Evolutionary conservation across 2,329 filamentous ascomycete species (phyloP).

Genomic region (Paracamarosporium sp.): DNA sequence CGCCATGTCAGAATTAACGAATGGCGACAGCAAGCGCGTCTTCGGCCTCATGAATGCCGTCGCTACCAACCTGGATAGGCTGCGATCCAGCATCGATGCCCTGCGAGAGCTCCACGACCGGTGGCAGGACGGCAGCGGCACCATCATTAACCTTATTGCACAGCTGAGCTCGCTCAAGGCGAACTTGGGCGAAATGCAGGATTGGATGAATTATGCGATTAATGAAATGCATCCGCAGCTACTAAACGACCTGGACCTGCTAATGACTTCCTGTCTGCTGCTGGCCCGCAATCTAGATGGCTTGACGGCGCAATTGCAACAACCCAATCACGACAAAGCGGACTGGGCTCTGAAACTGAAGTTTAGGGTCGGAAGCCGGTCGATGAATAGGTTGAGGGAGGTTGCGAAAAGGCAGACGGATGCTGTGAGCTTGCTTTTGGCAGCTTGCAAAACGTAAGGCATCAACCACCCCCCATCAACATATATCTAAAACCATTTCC

Average conservation of each 20-base stretch:
- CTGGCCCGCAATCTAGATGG: constrained; percentile 38
- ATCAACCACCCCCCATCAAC: background rate
- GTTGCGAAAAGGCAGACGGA: constrained; percentile 44
- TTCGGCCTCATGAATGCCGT: constrained; percentile 37
- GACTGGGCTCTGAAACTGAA: constrained; percentile 43
- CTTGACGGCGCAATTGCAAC: constrained; percentile 31
- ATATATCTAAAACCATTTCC: constrained; percentile 14
- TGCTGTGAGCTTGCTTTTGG: constrained; percentile 36
- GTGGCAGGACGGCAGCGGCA: constrained; percentile 36
- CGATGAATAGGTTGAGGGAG: constrained; percentile 38
- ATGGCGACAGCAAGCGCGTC: constrained; percentile 36
- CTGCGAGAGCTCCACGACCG: constrained; percentile 44
- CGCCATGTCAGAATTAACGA: constrained; percentile 31
- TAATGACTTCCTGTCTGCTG: constrained; percentile 38
- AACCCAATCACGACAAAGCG: constrained; percentile 37
- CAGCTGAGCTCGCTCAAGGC: constrained; percentile 43
- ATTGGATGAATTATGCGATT: constrained; percentile 43
- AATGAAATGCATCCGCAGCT: constrained; percentile 44
- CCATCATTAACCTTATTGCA: constrained; percentile 45
- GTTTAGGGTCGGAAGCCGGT: constrained; percentile 35
- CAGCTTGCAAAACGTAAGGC: constrained; percentile 39
- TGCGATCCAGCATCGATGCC: constrained; percentile 40
- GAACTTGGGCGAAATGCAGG: constrained; percentile 41
- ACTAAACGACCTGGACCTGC: constrained; percentile 40
- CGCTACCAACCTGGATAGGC: constrained; percentile 34